Evolutionary conservation across 371 early-diverging fungal genomes (phyloP).

Genomic region (Paramicrosporidium saccamoebae): DNA sequence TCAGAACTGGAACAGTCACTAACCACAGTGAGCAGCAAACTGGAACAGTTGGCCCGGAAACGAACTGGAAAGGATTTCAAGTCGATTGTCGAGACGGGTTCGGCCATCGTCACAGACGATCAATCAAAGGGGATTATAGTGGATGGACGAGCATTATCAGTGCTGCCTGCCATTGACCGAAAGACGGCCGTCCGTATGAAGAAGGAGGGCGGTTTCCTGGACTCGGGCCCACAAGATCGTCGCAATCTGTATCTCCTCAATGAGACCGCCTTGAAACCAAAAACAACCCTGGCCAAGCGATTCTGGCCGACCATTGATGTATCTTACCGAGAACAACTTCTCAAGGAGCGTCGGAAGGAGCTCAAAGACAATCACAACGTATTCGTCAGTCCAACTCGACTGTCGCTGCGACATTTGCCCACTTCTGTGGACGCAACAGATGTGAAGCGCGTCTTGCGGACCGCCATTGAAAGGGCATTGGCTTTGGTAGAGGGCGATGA

Average conservation of each 20-base stretch:
- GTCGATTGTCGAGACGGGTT: slow-evolving; percentile 26
- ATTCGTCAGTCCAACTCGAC: slow-evolving; percentile 48
- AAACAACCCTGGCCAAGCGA: no score
- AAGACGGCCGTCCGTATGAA: slow-evolving; percentile 23
- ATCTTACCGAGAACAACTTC: not conserved
- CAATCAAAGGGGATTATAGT: slow-evolving; percentile 26
- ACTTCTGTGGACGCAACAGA: slow-evolving; percentile 25
- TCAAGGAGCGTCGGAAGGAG: slow-evolving; percentile 26
- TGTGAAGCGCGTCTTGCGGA: slow-evolving; percentile 19
- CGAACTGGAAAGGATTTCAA: slow-evolving; percentile 11
- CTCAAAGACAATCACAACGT: slow-evolving; percentile 48
- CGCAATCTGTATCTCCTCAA: slow-evolving; percentile 37
- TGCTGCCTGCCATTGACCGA: slow-evolving; percentile 38
- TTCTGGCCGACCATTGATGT: not conserved
- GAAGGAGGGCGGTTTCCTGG: slow-evolving; percentile 16
- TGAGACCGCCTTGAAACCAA: slow-evolving; percentile 11
- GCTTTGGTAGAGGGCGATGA: slow-evolving; percentile 24
- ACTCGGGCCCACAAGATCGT: slow-evolving; percentile 26
- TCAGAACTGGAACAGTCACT: slow-evolving; percentile 6
- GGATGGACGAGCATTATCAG: slow-evolving; percentile 39
- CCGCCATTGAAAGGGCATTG: slow-evolving; percentile 35
- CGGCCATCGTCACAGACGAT: slow-evolving; percentile 11
- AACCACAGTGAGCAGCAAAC: slow-evolving; percentile 8
- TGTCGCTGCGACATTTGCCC: slow-evolving; percentile 50
- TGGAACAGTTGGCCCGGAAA: slow-evolving; percentile 5